Conservation (phyloP, 2,329 filamentous ascomycete genomes). For the Cladophialophora bantiana region DNA sequence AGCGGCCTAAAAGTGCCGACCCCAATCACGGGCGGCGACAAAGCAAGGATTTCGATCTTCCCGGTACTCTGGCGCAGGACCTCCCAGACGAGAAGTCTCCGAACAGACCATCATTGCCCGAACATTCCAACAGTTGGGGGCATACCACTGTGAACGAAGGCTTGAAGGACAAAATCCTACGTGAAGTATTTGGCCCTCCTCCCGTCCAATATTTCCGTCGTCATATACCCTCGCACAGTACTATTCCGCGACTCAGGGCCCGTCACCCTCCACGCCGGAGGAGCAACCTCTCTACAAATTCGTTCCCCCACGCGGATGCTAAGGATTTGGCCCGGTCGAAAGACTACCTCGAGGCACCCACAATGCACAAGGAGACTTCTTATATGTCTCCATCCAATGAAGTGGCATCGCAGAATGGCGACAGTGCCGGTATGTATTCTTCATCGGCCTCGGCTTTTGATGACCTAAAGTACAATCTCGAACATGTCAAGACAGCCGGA, state of each 20-base stretch:
- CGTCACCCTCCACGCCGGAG: slow-evolving; percentile 43
- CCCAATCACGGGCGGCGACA: slow-evolving; percentile 39
- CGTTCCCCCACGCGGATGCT: slow-evolving; percentile 22
- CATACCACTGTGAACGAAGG: slow-evolving; percentile 89
- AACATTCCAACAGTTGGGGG: slow-evolving; percentile 73
- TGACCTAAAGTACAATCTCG: slow-evolving; percentile 43
- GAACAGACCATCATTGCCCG: slow-evolving; percentile 48
- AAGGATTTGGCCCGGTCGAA: slow-evolving; percentile 32
- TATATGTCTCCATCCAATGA: slow-evolving; percentile 9
- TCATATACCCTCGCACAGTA: slow-evolving; percentile 69
- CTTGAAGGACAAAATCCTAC: slow-evolving; percentile 87
- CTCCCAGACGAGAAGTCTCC: slow-evolving; percentile 13
- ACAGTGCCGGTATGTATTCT: slow-evolving; percentile 30
- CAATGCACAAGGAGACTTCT: slow-evolving; percentile 8
- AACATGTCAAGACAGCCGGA: slow-evolving; percentile 45
- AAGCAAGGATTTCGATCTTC: slow-evolving; percentile 29
- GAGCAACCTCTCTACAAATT: slow-evolving; percentile 44
- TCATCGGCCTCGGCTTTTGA: slow-evolving; percentile 35
- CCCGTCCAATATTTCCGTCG: slow-evolving; percentile 79
- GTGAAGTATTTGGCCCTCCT: slow-evolving; percentile 87
- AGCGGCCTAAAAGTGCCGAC: slow-evolving; percentile 48
- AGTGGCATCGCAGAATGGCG: slow-evolving; percentile 5
- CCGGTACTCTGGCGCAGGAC: slow-evolving; percentile 1
- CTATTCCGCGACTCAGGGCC: slow-evolving; percentile 60
- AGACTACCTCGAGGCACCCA: slow-evolving; percentile 3